Conservation (phyloP, 1,139 yeast species). For the Geotrichum fermentans region DNA sequence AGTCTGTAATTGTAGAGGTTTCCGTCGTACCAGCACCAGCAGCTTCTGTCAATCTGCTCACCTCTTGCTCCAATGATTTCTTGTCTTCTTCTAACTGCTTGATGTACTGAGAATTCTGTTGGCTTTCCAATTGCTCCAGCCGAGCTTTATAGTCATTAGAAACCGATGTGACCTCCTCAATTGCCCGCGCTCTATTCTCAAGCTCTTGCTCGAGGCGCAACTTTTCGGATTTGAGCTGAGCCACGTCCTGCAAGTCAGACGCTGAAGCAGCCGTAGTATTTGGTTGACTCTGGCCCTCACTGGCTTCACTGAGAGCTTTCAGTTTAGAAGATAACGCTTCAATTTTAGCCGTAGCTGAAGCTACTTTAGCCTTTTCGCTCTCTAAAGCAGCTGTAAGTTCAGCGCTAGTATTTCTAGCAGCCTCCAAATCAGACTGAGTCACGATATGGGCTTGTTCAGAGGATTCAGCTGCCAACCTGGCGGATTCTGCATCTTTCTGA, state of each 20-base stretch:
- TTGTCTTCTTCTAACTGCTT: conserved; percentile 27
- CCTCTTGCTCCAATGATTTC: conserved; percentile 28
- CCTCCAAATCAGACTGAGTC: conserved; percentile 48
- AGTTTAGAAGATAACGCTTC: conserved; percentile 19
- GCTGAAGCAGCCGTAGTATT: not conserved
- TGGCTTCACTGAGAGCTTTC: conserved; percentile 37
- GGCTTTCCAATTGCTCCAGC: conserved; percentile 9
- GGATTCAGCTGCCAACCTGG: conserved; percentile 56
- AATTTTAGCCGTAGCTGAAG: conserved; percentile 20
- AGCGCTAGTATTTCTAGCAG: conserved; percentile 13
- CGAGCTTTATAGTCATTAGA: conserved; percentile 21
- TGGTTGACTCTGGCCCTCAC: too few relatives aligned
- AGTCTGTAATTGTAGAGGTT: conserved; percentile 22
- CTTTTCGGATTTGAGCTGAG: not conserved
- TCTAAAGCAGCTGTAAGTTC: conserved; percentile 22
- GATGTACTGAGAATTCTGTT: conserved; percentile 28
- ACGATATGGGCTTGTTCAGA: conserved; percentile 66
- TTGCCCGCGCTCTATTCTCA: not conserved
- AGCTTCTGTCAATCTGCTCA: conserved; percentile 22
- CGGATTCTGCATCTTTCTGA: conserved; percentile 40
- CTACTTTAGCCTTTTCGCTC: conserved; percentile 8
- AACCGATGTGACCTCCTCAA: not conserved
- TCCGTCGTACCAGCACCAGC: conserved; percentile 25
- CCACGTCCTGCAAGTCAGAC: not conserved
- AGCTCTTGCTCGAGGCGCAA: not conserved